Base-by-base conservation (phyloP, 352 stramenopile species). In the Pythium utonaiense region DNA sequence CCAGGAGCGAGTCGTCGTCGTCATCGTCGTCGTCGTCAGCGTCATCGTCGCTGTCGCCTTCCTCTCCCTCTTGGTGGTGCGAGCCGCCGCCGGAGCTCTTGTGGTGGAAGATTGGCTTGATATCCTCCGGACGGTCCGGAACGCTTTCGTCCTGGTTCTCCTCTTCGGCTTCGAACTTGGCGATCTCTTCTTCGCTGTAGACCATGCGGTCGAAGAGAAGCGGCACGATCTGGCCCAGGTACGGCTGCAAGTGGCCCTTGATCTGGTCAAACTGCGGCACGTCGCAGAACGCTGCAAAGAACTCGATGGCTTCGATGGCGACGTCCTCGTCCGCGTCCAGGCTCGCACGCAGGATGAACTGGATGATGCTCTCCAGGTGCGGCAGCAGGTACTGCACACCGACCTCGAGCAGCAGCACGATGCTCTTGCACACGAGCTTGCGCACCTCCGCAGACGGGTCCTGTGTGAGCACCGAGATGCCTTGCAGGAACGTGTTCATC, bases 131-230 rank as follows among this genome's bases (percentile, higher is more conserved):
- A 33, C 96, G 80, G 52, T 98, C 91, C 3, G 89, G 87, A 22
- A 96, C 84, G 58, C 88, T 90, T 66, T 97, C 89, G 53, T 92
- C 73, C 63, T 88, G 79, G 31, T 71, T 86, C 73, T 92, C 68
- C 77, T 96, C 86, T 49, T 98, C 93, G 14, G 93, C 74, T 53
- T 96, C 91, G 70, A 98, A 95, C 27, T 74, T 84, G 16, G 74
- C 81, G 57, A 97, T 78, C 67, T 98, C 89, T 36, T 98, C 95
- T 27, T 97, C 79, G 31, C 88, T 95, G 73, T 98, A 99, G 7
- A 99, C 92, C 88, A 98, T 98, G 48, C 92, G 85, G 57, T 92
- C 78, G 53, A 98, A 88, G 22, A 99, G 74, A 38, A 97, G 70
- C 31, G 93, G 93, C 30, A 99, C 79, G 41, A 99, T 83, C 69